Evolutionary conservation across 108 stramenopile species (phyloP), one percentile per base, ranked within the genome.

Genomic region (Nitzschia putrida): DNA sequence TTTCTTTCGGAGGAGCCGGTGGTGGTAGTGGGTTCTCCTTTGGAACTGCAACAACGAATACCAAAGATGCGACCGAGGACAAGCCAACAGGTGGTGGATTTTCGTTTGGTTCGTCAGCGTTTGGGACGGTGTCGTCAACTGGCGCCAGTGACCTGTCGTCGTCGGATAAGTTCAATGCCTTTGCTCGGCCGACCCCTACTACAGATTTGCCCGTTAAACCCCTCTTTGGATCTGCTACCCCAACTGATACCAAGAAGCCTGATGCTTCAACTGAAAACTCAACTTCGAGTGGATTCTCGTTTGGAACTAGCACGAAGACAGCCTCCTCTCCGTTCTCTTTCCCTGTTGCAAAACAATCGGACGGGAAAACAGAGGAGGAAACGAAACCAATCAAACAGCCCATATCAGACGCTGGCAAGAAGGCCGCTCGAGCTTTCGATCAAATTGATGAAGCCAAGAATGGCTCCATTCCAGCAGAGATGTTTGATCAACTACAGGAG

Each of bases 401-500:
- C n/a, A n/a, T n/a, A n/a, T n/a, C n/a, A n/a, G n/a, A n/a, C n/a
- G 67, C 54, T 2, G 55, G 55, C 3, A 70, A 59, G 11, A 59
- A 58, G 18, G 58, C 69, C 4, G 29, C 34, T 0, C 29, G 37
- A 2, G 53, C 54, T 20, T 92, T 89, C 64, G 83, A 88, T 20
- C n/a, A 20, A 20, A 52, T 90, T 40, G 88, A 84, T 66, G 39
- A 64, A 6, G 71, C 67, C 24, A 77, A 61, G 13, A 53, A 64
- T 24, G 83, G 80, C 13, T 47, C 25, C 20, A 34, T 95, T 2
- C 89, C 88, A 6, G 18, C 66, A 3, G 61, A 72, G 3, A 63
- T 67, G 12, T 83, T 95, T 43, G 88, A 88, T 60, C 81, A 74
- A 10, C 44, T 95, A n/a, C 53, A 88, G 5, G 91, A 90, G 42